Evolutionary conservation across 208 protist species (phyloP), one percentile per base, ranked within the genome.

Genomic region (Herpetomonas samuelpessoai): DNA sequence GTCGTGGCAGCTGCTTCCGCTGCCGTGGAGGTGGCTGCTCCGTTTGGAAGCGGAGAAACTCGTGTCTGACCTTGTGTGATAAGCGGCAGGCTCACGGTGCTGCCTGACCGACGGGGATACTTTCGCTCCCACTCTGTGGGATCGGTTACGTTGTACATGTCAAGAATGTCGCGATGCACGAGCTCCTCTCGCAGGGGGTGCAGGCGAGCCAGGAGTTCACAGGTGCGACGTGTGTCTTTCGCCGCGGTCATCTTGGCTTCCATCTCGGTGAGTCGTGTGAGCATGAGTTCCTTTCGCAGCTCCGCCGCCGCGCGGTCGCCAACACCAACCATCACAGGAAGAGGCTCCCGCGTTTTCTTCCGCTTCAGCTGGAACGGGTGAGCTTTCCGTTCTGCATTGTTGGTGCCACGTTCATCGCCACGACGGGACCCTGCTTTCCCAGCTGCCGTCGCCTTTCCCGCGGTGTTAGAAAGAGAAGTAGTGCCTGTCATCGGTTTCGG

Each of bases 301-400:
- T 71, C 45, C 12, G 56, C 57, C 18, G 69, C 62, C 9, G 79
- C 61, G 49, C 69, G 68, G 27, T 84, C 73, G 22, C 80, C 79
- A 2, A 91, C 79, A 12, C 80, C 83, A 24, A 55, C 57, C 22
- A 61, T 68, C 18, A 76, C 77, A 35, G 77, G 72, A 39, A 87
- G 65, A 18, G 76, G 63, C 35, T 57, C 59, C 22, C 51, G 66
- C 39, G 56, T 35, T 12, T 31, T 47, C 29, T 30, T 41, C 46
- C 58, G 51, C 19, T 51, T 26, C 38, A 45, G 38, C 38, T 45
- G n/a, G n/a, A n/a, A n/a, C n/a, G n/a, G n/a, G n/a, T n/a, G n/a
- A n/a, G n/a, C n/a, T n/a, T n/a, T n/a, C n/a, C n/a, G n/a, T n/a
- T n/a, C n/a, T n/a, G n/a, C n/a, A 6, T 41, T 41, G 9, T 18